Evolutionary conservation across 2,329 filamentous ascomycete genomes (phyloP).

Genomic region (Tolypocladium ophioglossoides): DNA sequence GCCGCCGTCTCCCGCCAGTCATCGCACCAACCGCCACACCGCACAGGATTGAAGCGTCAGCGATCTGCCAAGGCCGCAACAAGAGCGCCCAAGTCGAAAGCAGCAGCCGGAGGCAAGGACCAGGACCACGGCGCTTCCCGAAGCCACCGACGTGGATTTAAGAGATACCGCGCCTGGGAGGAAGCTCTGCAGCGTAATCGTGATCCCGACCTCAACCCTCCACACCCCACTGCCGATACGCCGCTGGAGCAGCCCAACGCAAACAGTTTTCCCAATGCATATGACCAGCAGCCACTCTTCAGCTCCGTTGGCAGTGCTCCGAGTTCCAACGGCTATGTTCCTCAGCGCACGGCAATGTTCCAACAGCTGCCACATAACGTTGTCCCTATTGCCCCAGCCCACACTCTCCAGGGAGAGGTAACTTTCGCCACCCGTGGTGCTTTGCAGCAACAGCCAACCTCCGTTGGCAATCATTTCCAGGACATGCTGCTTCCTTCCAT

Average conservation of each 20-base stretch:
- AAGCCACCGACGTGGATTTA: constrained; percentile 33
- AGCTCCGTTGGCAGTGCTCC: constrained; percentile 10
- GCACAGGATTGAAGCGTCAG: not conserved
- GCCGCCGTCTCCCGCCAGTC: not conserved
- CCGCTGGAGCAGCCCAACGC: not conserved
- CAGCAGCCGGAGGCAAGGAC: constrained; percentile 10
- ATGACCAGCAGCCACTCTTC: not conserved
- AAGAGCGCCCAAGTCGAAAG: not conserved
- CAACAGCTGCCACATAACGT: not conserved
- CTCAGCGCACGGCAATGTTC: not conserved
- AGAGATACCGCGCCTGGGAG: constrained; percentile 34
- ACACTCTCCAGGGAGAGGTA: constrained; percentile 14
- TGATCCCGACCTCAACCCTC: constrained; percentile 1
- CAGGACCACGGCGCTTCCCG: constrained; percentile 11
- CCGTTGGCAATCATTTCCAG: constrained; percentile 14
- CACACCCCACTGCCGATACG: not conserved
- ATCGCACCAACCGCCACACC: not conserved
- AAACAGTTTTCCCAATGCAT: not conserved
- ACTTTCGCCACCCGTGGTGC: constrained; percentile 11
- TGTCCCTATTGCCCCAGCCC: constrained; percentile 7
- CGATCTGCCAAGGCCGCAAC: not conserved
- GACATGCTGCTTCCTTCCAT: constrained; percentile 37
- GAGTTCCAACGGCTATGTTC: constrained; percentile 16
- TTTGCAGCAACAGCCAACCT: constrained; percentile 15
- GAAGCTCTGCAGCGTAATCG: constrained; percentile 24